A percentile compares a stretch with the other conserved stretches of the same genome.
These are phyloP conservation scores for Lentinula aciculospora DNA, from an alignment of 768 basidiomycete species.

Conservation along the genomic window DNA sequence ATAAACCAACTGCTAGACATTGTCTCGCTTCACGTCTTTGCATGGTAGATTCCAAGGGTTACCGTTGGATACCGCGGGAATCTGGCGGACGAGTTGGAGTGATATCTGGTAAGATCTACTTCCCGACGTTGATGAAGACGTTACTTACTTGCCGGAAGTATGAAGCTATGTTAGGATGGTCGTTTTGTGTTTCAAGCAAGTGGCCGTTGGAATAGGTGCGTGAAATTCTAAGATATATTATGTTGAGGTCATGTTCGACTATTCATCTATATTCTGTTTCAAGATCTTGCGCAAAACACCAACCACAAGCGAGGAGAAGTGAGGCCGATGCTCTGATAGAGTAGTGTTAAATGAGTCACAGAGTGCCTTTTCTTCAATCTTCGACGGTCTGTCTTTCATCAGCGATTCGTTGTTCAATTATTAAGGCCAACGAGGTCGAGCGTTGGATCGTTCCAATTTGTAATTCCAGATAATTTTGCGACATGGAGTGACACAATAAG, in stretches of 20 bases:
- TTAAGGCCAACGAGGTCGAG: not conserved
- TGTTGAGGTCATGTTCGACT: no score
- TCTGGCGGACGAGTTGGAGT: not conserved
- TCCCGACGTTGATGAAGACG: not conserved
- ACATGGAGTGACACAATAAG: not conserved
- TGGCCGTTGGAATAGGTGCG: not conserved
- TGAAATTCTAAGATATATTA: not conserved
- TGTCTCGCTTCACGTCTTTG: no score
- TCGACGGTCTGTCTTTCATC: no score
- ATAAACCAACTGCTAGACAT: no score
- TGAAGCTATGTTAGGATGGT: not conserved
- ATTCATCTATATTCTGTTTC: no score
- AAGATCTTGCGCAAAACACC: no score
- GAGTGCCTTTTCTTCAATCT: no score
- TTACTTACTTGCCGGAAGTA: not conserved
- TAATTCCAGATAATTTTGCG: not conserved
- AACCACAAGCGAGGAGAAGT: no score
- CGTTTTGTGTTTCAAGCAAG: not conserved
- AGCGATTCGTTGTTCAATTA: no score
- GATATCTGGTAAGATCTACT: not conserved
- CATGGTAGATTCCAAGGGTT: not conserved
- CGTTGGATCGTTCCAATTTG: not conserved
- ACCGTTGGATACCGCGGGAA: not conserved
- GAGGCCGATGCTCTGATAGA: no score
- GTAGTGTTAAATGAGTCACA: no score